Percentiles rank a stretch among this genome's conserved stretches.
Conservation (phyloP, 2,329 filamentous ascomycete genomes). For the Hypoxylon sp. region DNA sequence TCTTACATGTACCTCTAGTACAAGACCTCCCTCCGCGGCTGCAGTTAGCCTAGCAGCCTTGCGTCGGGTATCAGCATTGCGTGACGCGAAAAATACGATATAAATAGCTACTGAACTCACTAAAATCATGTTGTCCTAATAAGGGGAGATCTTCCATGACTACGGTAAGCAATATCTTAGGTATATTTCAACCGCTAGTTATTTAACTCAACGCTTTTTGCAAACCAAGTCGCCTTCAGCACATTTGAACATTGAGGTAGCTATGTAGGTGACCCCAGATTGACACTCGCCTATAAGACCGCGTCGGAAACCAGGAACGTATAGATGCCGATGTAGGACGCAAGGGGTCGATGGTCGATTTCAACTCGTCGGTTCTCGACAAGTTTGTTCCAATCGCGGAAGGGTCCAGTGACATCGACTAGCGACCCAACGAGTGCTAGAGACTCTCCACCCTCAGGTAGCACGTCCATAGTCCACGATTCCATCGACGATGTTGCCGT, state of each 20-base stretch:
- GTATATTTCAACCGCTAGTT: not conserved
- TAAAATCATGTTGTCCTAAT: not conserved
- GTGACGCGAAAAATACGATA: not conserved
- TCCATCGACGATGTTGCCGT: constrained; percentile 19
- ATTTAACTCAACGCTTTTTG: not conserved
- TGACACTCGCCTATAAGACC: constrained; percentile 4
- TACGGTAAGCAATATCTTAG: not conserved
- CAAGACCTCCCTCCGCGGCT: not conserved
- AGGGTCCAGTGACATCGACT: constrained; percentile 29
- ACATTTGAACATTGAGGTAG: constrained; percentile 2
- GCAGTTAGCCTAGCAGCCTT: not conserved
- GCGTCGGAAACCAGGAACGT: constrained; percentile 3
- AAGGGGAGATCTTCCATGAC: constrained; percentile 2
- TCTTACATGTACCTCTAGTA: not conserved
- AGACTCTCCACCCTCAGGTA: constrained; percentile 22
- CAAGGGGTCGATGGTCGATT: constrained; percentile 3
- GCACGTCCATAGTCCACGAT: constrained; percentile 14
- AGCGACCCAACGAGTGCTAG: constrained; percentile 19
- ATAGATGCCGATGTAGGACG: constrained; percentile 27
- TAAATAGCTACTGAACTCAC: not conserved
- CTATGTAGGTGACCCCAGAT: constrained; percentile 2
- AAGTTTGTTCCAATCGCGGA: constrained; percentile 16
- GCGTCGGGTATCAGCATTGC: not conserved
- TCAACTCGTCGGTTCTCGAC: constrained; percentile 21
- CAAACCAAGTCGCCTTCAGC: not conserved